Evolutionary conservation across 805 yeast species (phyloP).

Genomic region (Candida sithepensis): DNA sequence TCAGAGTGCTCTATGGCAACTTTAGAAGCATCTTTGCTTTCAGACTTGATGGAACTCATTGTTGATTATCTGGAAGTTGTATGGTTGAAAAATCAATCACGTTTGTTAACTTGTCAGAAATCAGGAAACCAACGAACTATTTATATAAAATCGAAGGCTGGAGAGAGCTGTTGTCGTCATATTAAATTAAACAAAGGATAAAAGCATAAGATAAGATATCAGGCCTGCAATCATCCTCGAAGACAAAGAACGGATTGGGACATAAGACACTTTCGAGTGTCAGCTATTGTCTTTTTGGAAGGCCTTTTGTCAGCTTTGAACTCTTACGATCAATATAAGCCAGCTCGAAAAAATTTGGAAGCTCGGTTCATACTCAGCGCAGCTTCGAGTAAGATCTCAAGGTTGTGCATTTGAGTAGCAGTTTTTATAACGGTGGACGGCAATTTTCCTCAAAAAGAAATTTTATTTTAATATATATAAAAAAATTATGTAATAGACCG

Average conservation of each 20-base stretch:
- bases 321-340: not conserved
- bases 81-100: not conserved
- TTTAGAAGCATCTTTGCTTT: constrained; percentile 4
- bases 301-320: not conserved
- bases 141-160: not conserved
- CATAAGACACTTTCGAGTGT: not conserved
- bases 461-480: too few species aligned
- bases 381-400: too few species aligned
- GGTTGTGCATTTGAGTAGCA: too few species aligned
- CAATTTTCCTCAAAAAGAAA: too few species aligned
- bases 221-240: not conserved
- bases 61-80: constrained; percentile 1
- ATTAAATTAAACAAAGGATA: too few species aligned
- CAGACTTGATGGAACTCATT: constrained; percentile 1
- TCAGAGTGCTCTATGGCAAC: constrained; percentile 1
- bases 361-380: too few species aligned
- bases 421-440: too few species aligned
- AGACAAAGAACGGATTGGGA: not conserved
- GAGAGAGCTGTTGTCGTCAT: not conserved
- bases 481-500: too few species aligned
- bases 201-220: not conserved
- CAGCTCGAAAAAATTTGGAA: too few species aligned
- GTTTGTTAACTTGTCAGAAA: too few species aligned
- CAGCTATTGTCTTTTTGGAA: too few species aligned
- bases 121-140: too few species aligned